Evolutionary conservation across 768 basidiomycete species (phyloP), one percentile per base, ranked within the genome.

Genomic region (Boletales sp.): DNA sequence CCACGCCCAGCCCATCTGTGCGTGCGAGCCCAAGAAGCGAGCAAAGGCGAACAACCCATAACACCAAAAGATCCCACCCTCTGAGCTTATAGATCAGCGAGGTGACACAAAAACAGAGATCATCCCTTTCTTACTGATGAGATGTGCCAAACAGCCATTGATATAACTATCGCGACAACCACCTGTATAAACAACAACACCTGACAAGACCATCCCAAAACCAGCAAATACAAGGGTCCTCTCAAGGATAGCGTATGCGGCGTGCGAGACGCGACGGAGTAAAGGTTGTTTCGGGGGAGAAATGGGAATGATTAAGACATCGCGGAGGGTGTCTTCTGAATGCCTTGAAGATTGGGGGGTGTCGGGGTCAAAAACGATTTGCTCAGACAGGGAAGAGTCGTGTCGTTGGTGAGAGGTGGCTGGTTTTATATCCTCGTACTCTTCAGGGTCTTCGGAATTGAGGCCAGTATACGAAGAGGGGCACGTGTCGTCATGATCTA

Each of bases 1-100:
- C 94, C 94, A 98, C 14, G 95, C 90, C 94, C 94, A 98, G 5
- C 95, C 95, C 30, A 82, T 69, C 43, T 90, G 83, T 19, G 90
- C 79, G 66, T 85, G 93, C 6, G 90, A 82, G 25, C 94, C 94
- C 42, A 95, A 81, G 72, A 90, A 98, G n/a, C 95, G 87, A n/a
- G 83, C 88, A 65, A 96, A 98, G 0, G 89, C 83, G 44, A 90
- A 66, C 6, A 97, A 69, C 8, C 94, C 95, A 67, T 92, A 97
- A 50, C 80, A 82, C 83, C 92, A 92, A 72, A 98, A 98, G 56
- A 96, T 92, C 31, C 79, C 82, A 18, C 94, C 91, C 79, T 91
- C 90, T 91, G 63, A 11, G 18, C 19, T 9, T 32, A 41, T 10
- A 21, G 39, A 19, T 57, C 18, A 57, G 49, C 4, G 11, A 40